Evolutionary conservation across 495 filamentous ascomycete species (phyloP).

Genomic region (Aspergillus indologenus): DNA sequence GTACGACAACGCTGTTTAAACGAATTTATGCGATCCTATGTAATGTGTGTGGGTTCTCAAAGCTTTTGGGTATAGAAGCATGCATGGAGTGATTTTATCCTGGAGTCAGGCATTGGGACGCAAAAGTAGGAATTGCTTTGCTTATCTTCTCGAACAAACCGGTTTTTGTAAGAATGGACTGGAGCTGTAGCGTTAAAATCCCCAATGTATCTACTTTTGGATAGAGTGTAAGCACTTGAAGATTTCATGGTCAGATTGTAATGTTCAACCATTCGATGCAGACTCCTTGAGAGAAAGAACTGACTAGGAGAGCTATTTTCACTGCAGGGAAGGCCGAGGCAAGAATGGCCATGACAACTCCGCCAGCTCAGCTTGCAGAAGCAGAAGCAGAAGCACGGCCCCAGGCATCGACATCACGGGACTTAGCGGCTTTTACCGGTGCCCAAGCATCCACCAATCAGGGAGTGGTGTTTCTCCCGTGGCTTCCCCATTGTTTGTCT

Average conservation of each 20-base stretch:
- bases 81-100: constrained; percentile 25
- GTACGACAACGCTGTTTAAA: constrained; percentile 51
- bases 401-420: constrained; percentile 26
- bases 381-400: constrained; percentile 8
- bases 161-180: constrained; percentile 9
- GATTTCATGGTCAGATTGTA: background rate
- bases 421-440: constrained; percentile 45
- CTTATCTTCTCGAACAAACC: constrained; percentile 1
- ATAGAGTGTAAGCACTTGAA: background rate
- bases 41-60: constrained; percentile 6
- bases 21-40: constrained; percentile 14
- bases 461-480: constrained; percentile 30
- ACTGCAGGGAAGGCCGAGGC: too few species aligned
- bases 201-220: constrained; percentile 2
- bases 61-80: constrained; percentile 24
- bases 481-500: constrained; percentile 29
- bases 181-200: constrained; percentile 12
- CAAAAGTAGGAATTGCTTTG: constrained; percentile 19
- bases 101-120: constrained; percentile 18
- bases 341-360: background rate
- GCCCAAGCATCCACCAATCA: constrained; percentile 41
- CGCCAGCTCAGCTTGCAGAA: constrained; percentile 1
- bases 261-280: too few species aligned
- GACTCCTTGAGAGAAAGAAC: too few species aligned
- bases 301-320: too few species aligned